phyloP scores from a whole-genome alignment of 306 rosid genomes.

The Cicer bijugum region DNA sequence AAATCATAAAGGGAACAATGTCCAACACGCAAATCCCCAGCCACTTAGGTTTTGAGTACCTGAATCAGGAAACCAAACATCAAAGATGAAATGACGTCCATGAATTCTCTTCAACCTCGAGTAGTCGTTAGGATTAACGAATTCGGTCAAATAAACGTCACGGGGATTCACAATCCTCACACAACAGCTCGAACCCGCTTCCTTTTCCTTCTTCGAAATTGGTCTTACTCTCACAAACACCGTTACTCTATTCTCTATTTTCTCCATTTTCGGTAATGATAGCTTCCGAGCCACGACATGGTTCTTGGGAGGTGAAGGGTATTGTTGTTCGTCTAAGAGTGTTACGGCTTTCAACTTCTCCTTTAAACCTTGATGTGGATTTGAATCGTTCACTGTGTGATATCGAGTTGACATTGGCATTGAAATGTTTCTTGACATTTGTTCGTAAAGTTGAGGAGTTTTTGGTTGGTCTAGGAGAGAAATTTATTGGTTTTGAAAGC shows the following conservation, averaged over 20 bases:
- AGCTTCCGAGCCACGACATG: constrained; percentile 60
- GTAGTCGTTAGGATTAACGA: constrained; percentile 67
- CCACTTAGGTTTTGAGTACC: constrained; percentile 54
- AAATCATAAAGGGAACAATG: too few relatives aligned
- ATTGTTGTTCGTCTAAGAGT: constrained; percentile 80
- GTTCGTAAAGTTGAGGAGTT: too few relatives aligned
- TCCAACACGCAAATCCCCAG: too few relatives aligned
- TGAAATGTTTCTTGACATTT: too few relatives aligned
- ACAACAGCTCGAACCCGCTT: constrained; percentile 72
- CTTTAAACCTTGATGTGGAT: too few relatives aligned
- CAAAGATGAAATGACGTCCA: constrained; percentile 74
- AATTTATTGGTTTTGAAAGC: too few relatives aligned
- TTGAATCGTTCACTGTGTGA: too few relatives aligned
- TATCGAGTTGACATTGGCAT: too few relatives aligned
- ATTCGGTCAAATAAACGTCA: constrained; percentile 80
- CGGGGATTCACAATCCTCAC: constrained; percentile 67
- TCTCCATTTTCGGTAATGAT: constrained; percentile 46
- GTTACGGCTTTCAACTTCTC: too few relatives aligned
- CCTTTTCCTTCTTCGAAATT: constrained; percentile 76
- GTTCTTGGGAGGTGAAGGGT: constrained; percentile 45
- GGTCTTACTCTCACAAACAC: constrained; percentile 93
- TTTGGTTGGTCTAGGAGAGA: too few relatives aligned
- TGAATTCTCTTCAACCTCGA: constrained; percentile 80
- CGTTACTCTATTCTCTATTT: constrained; percentile 59
- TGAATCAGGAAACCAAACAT: constrained; percentile 74